Conservation (phyloP, 495 filamentous ascomycete species). For the Talaromyces stipitatus region DNA sequence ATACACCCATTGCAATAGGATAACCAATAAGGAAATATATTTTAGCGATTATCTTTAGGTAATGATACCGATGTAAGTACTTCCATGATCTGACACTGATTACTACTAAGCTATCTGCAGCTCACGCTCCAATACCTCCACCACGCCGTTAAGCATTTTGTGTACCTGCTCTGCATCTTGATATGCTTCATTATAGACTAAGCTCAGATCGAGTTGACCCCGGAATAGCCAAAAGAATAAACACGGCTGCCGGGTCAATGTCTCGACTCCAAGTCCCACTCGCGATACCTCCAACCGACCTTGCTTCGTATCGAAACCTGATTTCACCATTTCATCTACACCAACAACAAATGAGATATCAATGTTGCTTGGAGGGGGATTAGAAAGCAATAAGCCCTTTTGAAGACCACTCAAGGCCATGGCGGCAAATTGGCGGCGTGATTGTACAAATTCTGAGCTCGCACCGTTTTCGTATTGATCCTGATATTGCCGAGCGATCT, state of each 20-base stretch:
- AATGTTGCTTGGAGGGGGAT: slow-evolving; percentile 17
- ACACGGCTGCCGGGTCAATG: slow-evolving; percentile 14
- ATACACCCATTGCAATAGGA: too few species aligned
- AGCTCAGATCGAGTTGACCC: slow-evolving; percentile 15
- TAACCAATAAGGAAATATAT: too few species aligned
- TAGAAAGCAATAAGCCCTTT: slow-evolving; percentile 5
- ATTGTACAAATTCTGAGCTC: slow-evolving; percentile 11
- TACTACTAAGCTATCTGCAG: neutral
- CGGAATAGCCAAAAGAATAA: slow-evolving; percentile 20
- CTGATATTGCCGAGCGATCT: slow-evolving; percentile 18
- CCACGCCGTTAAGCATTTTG: neutral
- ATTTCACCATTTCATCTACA: slow-evolving; percentile 16
- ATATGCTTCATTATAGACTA: slow-evolving; percentile 25
- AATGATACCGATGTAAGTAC: neutral
- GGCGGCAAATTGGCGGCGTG: slow-evolving; percentile 21
- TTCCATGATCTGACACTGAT: neutral
- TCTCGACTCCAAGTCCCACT: slow-evolving; percentile 18
- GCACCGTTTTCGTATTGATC: slow-evolving; percentile 16
- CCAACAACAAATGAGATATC: slow-evolving; percentile 21
- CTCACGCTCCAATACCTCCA: neutral
- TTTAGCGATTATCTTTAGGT: neutral
- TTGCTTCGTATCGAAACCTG: slow-evolving; percentile 13
- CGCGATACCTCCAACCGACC: slow-evolving; percentile 14
- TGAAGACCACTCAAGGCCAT: slow-evolving; percentile 7
- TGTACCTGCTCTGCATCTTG: neutral